Base-by-base conservation (phyloP, 352 stramenopile genomes). In the Phytophthora palmivora region DNA sequence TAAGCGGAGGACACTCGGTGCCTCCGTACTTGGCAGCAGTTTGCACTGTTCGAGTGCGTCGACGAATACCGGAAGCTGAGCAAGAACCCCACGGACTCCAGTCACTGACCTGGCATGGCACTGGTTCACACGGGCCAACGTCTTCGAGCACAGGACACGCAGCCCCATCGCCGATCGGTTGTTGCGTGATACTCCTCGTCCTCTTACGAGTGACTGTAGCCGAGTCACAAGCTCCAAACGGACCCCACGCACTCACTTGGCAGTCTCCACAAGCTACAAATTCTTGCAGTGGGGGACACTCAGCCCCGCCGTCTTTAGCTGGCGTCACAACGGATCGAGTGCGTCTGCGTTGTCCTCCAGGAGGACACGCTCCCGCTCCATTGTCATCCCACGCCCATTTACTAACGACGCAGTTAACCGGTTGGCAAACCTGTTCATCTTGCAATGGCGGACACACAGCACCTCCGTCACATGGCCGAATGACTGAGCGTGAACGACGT, bases 341-440 rank as follows among this genome's bases (percentile, higher is more conserved):
- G 12, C 45, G 76, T 18, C 65, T 67, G 22, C 41, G 41, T 2
- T 73, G 57, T 14, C 73, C 58, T 6, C 79, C 58, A 58, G 74
- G 48, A 46, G 62, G 30, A 55, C 72, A 44, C 15, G 67, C 68
- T 3, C 70, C 63, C 10, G 68, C 52, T 47, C 83, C 67, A 16
- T 74, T 87, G 1, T 59, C 63, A 8, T 60, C 76, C 79, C 78
- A 92, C 1, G 48, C 32, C 81, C 81, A 92, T 9, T 70, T 58
- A 24, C 67, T 78, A 32, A 91, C 78, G 34, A 81, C 63, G 24
- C 84, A 92, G 56, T 78, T 64, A 19, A 89, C 71, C 0, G 82
- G 78, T 48, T 77, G 74, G 59, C 79, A 91, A 24, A 67, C 65
- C 32, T 82, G 52, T 15, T 78, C 74, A 14, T 92, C 75, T 6